These are phyloP conservation scores for Cyclospora cayetanensis DNA, from an alignment of 169 alveolate genomes.

Conservation along the genomic window DNA sequence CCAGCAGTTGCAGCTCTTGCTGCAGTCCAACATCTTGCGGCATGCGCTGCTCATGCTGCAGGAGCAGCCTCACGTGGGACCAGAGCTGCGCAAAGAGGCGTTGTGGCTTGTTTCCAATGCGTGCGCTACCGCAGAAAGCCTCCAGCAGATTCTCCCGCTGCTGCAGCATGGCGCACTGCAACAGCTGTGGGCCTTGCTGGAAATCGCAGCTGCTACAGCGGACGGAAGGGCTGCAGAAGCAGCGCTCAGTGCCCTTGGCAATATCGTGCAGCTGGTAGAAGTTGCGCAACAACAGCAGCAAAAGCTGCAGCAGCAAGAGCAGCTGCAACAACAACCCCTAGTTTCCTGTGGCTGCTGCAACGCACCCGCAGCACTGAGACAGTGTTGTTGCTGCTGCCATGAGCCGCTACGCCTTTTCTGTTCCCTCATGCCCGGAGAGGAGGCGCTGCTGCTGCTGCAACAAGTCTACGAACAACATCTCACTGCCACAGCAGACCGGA, in stretches of 20 bases:
- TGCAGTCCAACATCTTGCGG: not conserved
- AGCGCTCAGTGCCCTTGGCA: not conserved
- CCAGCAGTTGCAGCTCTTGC: constrained; percentile 56
- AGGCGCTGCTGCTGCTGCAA: constrained; percentile 42
- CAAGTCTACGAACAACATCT: constrained; percentile 29
- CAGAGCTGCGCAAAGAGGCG: constrained; percentile 51
- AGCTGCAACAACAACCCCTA: not conserved
- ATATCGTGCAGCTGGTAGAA: not conserved
- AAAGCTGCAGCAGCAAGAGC: not conserved
- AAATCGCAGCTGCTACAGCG: constrained; percentile 43
- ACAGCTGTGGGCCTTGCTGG: not conserved
- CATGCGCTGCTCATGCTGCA: constrained; percentile 23
- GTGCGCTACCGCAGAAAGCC: constrained; percentile 50
- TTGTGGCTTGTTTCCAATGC: constrained; percentile 61
- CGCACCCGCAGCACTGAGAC: constrained; percentile 9
- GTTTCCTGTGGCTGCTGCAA: constrained; percentile 11
- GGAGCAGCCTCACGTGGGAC: not conserved
- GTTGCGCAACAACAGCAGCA: constrained; percentile 1
- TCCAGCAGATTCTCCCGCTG: constrained; percentile 42
- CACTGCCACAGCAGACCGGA: constrained; percentile 18
- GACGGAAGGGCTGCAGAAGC: constrained; percentile 47
- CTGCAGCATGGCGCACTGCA: not conserved
- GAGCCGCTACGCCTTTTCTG: constrained; percentile 19
- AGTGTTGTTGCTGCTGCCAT: constrained; percentile 45
- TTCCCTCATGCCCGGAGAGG: constrained; percentile 52